Conservation (phyloP, 495 filamentous ascomycete species). For the Alectoria sarmentosa region DNA sequence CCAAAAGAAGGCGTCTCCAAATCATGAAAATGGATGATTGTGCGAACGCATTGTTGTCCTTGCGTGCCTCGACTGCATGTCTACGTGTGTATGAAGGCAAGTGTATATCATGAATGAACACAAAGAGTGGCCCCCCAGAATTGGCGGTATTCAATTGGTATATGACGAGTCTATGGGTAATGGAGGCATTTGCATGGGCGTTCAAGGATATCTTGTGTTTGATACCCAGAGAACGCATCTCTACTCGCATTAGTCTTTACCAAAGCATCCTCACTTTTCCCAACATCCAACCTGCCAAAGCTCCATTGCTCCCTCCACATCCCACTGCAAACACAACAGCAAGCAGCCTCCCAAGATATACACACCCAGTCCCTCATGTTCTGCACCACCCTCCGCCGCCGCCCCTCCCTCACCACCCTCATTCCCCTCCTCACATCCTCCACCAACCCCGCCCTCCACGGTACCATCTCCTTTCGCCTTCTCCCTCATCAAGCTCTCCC, state of each 20-base stretch:
- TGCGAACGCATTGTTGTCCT: not conserved
- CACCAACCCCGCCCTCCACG: slow-evolving; percentile 38
- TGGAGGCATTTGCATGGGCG: not conserved
- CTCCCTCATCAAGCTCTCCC: slow-evolving; percentile 32
- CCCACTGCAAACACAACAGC: not conserved
- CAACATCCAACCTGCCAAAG: not conserved
- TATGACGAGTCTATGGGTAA: not conserved
- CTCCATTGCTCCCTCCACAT: not conserved
- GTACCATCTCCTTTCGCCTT: slow-evolving; percentile 35
- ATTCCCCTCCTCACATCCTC: slow-evolving; percentile 38
- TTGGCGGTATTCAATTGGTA: not conserved
- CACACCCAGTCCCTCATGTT: slow-evolving; percentile 38
- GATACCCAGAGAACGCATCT: slow-evolving; percentile 15
- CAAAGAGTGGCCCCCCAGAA: not conserved
- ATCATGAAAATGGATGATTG: not conserved
- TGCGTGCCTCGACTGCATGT: not conserved
- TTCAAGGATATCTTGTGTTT: not conserved
- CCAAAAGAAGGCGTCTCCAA: not conserved
- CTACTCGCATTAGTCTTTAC: slow-evolving; percentile 20
- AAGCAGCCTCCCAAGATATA: too few relatives aligned
- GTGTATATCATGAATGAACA: too few relatives aligned
- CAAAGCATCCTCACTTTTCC: slow-evolving; percentile 6
- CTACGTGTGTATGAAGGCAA: not conserved
- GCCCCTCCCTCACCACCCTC: slow-evolving; percentile 43
- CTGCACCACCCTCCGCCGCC: slow-evolving; percentile 48